Percentiles rank a stretch among this genome's conserved stretches.
phyloP scores from a whole-genome alignment of 2,329 filamentous ascomycete genomes.

The Pseudonectria buxi region DNA sequence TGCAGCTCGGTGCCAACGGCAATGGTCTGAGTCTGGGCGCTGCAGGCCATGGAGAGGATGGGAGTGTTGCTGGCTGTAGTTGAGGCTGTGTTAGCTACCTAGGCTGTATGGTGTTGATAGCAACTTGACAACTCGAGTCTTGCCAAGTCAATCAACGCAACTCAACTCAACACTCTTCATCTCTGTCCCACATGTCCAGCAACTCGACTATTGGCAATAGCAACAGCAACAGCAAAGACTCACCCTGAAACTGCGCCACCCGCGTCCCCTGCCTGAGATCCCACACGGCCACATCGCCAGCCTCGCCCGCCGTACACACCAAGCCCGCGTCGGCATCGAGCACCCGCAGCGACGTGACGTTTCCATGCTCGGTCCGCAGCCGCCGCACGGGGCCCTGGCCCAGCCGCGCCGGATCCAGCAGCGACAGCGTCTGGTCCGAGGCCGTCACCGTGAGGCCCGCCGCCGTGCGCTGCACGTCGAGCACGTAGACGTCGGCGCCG shows the following conservation, averaged over 20 bases:
- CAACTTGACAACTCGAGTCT: background rate
- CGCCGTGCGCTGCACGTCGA: slow-evolving; percentile 47
- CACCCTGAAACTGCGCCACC: slow-evolving; percentile 41
- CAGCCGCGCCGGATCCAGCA: slow-evolving; percentile 56
- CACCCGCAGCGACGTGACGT: slow-evolving; percentile 55
- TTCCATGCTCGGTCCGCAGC: slow-evolving; percentile 49
- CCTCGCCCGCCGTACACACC: slow-evolving; percentile 64
- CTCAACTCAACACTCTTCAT: background rate
- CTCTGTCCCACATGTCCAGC: background rate
- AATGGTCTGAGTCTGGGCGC: slow-evolving; percentile 48
- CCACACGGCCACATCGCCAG: slow-evolving; percentile 61
- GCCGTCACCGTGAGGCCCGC: slow-evolving; percentile 55
- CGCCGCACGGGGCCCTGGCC: slow-evolving; percentile 41
- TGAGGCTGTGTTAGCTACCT: too few species aligned
- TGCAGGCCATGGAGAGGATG: slow-evolving; percentile 61
- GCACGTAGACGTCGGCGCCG: slow-evolving; percentile 46
- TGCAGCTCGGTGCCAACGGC: slow-evolving; percentile 69
- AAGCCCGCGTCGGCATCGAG: slow-evolving; percentile 46
- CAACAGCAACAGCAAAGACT: slow-evolving; percentile 19
- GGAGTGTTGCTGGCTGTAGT: slow-evolving; percentile 37
- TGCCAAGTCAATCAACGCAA: background rate
- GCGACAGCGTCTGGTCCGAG: slow-evolving; percentile 62
- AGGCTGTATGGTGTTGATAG: too few species aligned
- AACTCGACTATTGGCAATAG: too few species aligned
- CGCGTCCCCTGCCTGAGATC: slow-evolving; percentile 49